A percentile compares a stretch with the other conserved stretches of the same genome.
phyloP scores from a whole-genome alignment of 176 grass and related monocot genomes.

The Aegilops sharonensis region DNA sequence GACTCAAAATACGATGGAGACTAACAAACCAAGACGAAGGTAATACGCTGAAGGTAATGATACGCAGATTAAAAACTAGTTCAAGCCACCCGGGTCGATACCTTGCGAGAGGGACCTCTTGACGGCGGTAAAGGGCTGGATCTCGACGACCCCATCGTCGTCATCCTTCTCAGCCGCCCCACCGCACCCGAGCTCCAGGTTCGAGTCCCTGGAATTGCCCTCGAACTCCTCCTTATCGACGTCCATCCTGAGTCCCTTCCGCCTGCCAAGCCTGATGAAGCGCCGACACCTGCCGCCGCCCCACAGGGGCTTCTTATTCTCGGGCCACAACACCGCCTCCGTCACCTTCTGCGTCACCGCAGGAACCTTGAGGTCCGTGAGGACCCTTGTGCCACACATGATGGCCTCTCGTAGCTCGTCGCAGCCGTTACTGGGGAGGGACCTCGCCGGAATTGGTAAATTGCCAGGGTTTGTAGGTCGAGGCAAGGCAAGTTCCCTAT shows the following conservation, averaged over 20 bases:
- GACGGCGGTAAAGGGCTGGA: too few species aligned
- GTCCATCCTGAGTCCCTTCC: too few species aligned
- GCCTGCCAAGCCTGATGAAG: not conserved
- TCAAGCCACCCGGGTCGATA: too few species aligned
- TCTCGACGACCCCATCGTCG: constrained; percentile 42
- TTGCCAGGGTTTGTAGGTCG: not conserved
- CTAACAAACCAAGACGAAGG: too few species aligned
- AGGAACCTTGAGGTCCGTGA: too few species aligned
- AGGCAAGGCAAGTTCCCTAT: too few species aligned
- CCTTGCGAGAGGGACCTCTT: too few species aligned
- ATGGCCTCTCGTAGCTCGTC: too few species aligned
- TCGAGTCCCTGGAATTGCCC: constrained; percentile 57
- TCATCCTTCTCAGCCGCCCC: not conserved
- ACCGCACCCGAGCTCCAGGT: constrained; percentile 14
- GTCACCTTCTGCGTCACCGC: too few species aligned
- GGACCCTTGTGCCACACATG: constrained; percentile 20
- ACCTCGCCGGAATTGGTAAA: not conserved
- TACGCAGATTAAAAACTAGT: too few species aligned
- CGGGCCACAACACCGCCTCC: constrained; percentile 34
- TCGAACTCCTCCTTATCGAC: constrained; percentile 61
- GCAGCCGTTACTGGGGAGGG: not conserved
- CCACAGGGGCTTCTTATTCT: constrained; percentile 53
- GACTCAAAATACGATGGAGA: too few species aligned
- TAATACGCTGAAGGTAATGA: too few species aligned
- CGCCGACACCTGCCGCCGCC: constrained; percentile 8